Base-by-base conservation (phyloP, 2,329 filamentous ascomycete genomes). In the Ophiocordyceps camponoti-saundersi region DNA sequence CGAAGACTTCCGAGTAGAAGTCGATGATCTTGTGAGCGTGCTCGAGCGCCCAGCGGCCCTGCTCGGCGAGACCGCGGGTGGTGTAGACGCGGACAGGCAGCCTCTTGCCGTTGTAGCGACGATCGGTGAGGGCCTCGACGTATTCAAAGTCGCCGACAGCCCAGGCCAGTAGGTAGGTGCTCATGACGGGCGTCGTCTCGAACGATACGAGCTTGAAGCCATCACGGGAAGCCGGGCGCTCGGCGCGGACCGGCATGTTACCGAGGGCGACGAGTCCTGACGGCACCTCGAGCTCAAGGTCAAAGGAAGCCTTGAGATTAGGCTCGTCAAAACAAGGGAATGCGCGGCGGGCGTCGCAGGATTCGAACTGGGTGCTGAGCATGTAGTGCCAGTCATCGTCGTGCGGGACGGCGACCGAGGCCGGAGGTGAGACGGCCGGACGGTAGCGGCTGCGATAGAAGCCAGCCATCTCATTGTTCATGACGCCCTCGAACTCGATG, bases 251-350 rank as follows among this genome's bases (percentile, higher is more conserved):
- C 3, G 87, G 88, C 90, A 95, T 96, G 68, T 96, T 96, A 68
- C 86, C 93, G 43, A 96, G 71, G 15, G 88, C 92, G 40, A 87
- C 81, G 64, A 92, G 83, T 54, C 90, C 86, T 44, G 83, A 80
- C 16, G 92, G 90, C 44, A 95, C 76, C 67, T 96, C 90, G 52
- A 98, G 83, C 57, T 88, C 76, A 49, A 98, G 85, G 63, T 95
- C 89, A 59, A 95, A 96, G 2, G 88, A 90, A 12, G 92, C 87
- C 68, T 98, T 98, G 53, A 96, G 75, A 58, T 94, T 95, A 41
- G 92, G 92, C 68, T 98, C 92, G 60, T 98, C 92, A 59, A 96
- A 96, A 69, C 92, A 98, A 44, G 92, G 92, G 67, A 98, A 95
- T 10, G 92, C 90, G 54, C 89, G 77, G 53, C 92, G 82, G 51